Percentiles rank a stretch among this genome's conserved stretches.
Evolutionary conservation across 768 basidiomycete species (phyloP).

Genomic region (Kwoniella sp.): DNA sequence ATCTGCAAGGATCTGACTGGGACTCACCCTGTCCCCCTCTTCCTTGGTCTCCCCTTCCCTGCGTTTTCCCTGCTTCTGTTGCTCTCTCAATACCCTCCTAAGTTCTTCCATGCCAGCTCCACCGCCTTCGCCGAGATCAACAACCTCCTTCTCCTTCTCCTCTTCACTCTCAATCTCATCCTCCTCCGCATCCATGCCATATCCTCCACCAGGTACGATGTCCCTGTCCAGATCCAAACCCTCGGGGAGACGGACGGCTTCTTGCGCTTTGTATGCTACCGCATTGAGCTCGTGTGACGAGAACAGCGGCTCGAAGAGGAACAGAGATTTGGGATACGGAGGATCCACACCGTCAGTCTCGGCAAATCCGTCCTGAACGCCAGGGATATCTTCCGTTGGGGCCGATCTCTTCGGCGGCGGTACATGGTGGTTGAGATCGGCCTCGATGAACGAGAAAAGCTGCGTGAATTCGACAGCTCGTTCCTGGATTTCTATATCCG

Average conservation of each 20-base stretch:
- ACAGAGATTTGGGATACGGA: slow-evolving; percentile 83
- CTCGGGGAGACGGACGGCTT: slow-evolving; percentile 75
- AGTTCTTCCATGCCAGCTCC: slow-evolving; percentile 51
- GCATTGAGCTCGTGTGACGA: slow-evolving; percentile 78
- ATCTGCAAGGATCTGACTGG: background rate
- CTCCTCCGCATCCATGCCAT: slow-evolving; percentile 27
- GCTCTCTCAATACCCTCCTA: slow-evolving; percentile 51
- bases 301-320: slow-evolving; percentile 80
- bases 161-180: slow-evolving; percentile 30
- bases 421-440: slow-evolving; percentile 41
- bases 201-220: slow-evolving; percentile 66
- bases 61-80: slow-evolving; percentile 53
- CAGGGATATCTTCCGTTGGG: slow-evolving; percentile 28
- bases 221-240: slow-evolving; percentile 83
- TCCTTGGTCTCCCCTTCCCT: slow-evolving; percentile 54
- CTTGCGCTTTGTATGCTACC: slow-evolving; percentile 78
- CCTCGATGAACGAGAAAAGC: slow-evolving; percentile 46
- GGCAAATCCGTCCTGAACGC: slow-evolving; percentile 56
- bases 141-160: slow-evolving; percentile 45
- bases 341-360: slow-evolving; percentile 53
- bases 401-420: slow-evolving; percentile 19
- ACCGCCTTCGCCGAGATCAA: slow-evolving; percentile 54
- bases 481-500: slow-evolving; percentile 88
- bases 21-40: slow-evolving; percentile 66
- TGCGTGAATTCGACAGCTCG: slow-evolving; percentile 57